Conservation (phyloP, 2,329 filamentous ascomycete species). For the Trichoderma polysporum region DNA sequence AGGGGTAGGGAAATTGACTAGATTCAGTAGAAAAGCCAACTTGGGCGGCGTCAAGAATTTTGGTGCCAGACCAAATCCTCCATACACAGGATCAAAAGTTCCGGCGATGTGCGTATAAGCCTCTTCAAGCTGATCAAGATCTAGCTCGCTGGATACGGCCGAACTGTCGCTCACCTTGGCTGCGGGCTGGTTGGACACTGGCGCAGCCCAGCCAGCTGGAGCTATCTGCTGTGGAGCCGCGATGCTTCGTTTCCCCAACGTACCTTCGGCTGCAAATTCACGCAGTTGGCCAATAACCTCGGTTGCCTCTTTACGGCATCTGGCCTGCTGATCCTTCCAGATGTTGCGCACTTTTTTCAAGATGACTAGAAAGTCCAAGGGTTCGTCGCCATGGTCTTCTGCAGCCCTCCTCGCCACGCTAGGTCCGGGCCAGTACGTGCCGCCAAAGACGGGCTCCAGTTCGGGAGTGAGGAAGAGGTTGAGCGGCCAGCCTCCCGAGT, state of each 20-base stretch:
- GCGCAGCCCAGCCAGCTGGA: conserved; percentile 34
- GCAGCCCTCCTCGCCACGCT: conserved; percentile 47
- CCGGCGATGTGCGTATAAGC: conserved; percentile 76
- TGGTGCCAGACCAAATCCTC: conserved; percentile 77
- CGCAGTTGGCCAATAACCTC: conserved; percentile 78
- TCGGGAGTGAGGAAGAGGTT: conserved; percentile 97
- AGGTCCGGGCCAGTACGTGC: conserved; percentile 91
- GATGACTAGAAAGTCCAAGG: conserved; percentile 80
- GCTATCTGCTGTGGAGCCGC: conserved; percentile 31
- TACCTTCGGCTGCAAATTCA: conserved; percentile 88
- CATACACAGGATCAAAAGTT: conserved; percentile 76
- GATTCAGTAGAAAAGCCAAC: conserved; percentile 74
- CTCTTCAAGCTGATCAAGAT: conserved; percentile 88
- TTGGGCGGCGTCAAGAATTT: conserved; percentile 92
- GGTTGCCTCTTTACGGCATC: conserved; percentile 78
- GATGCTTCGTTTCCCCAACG: conserved; percentile 51
- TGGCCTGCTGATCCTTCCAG: conserved; percentile 82
- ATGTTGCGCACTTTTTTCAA: conserved; percentile 71
- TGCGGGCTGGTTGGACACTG: conserved; percentile 30
- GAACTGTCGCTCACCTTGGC: conserved; percentile 27
- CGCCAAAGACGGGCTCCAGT: conserved; percentile 90
- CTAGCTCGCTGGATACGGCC: conserved; percentile 64
- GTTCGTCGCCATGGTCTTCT: conserved; percentile 51
- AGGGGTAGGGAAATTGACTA: conserved; percentile 67
- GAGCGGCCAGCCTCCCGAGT: conserved; percentile 87